Base-by-base conservation (phyloP, 1,284 basidiomycete species). In the Trametes pubescens region DNA sequence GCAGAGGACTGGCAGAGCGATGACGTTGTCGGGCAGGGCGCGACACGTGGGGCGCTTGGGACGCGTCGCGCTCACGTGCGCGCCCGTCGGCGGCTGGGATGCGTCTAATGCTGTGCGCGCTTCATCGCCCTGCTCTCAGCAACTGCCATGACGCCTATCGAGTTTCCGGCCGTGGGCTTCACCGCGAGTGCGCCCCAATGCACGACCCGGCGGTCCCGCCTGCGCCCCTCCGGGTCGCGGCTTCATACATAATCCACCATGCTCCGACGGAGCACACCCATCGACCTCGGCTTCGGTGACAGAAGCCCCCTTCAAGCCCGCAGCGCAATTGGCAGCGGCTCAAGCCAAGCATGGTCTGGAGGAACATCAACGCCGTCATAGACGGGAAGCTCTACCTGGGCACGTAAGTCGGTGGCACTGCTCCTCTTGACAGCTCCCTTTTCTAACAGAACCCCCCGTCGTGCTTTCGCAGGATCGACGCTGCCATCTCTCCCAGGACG, bases 301-400 rank as follows among this genome's bases (percentile, higher is more conserved):
- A 57, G 63, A 65, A 69, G 59, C 68, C 62, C 59, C 66, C 58
- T 64, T 58, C 54, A 47, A 61, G 49, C 52, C 29, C 26, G 49
- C 40, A 37, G 47, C 57, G n/a, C 29, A 35, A 46, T 21, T 34
- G 26, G 52, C 57, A 58, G 49, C 53, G 34, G 52, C 32, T 35
- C 51, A 58, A 51, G 22, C 16, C 59, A 65, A 69, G 62, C 75
- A 84, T 84, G 81, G 80, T 77, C 74, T 91, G 90, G 88, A 91
- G 82, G 76, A 91, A 91, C 79, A 84, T 92, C 77, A 85, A 89
- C 75, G 77, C 86, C 51, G 80, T 93, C 77, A 87, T 92, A 74
- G 84, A 87, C 57, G 83, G 83, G 71, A 85, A 80, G 74, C 83
- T 92, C 76, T 92, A 83, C 79, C 78, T 93, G 74, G 91, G 91